A percentile compares a stretch with the other conserved stretches of the same genome.
Evolutionary conservation across 2,329 filamentous ascomycete genomes (phyloP).

Genomic region (Pseudogymnoascus sp.): DNA sequence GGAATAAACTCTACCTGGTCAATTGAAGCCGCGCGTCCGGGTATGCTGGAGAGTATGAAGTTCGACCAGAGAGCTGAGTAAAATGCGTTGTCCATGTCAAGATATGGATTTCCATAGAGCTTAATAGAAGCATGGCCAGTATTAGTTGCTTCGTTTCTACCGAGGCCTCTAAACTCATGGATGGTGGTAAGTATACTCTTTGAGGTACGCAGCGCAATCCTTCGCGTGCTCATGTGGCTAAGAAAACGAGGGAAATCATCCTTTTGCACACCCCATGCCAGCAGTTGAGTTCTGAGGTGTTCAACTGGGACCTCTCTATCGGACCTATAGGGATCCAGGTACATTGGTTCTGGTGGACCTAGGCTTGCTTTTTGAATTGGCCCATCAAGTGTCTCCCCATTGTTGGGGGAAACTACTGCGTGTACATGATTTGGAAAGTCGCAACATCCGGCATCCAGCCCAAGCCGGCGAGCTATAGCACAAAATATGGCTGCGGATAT

Average conservation of each 20-base stretch:
- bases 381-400: conserved; percentile 54
- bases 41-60: conserved; percentile 27
- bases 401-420: conserved; percentile 60
- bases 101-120: conserved; percentile 25
- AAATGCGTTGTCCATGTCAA: conserved; percentile 31
- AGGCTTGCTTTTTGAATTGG: conserved; percentile 31
- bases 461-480: conserved; percentile 65
- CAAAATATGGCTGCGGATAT: conserved; percentile 85
- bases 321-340: conserved; percentile 73
- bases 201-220: conserved; percentile 67
- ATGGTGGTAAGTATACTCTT: conserved; percentile 75
- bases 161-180: conserved; percentile 39
- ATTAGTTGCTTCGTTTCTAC: conserved; percentile 12
- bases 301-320: conserved; percentile 57
- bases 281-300: conserved; percentile 53
- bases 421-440: conserved; percentile 82
- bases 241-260: conserved; percentile 47
- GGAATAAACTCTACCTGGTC: conserved; percentile 28
- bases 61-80: conserved; percentile 34
- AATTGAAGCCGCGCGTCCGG: conserved; percentile 18
- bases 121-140: conserved; percentile 31
- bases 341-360: conserved; percentile 53
- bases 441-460: conserved; percentile 69
- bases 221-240: conserved; percentile 52
- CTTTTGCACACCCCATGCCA: conserved; percentile 37